Percentiles rank a stretch among this genome's conserved stretches.
Conservation (phyloP, 2,329 filamentous ascomycete genomes). For the Cytospora piceicola region DNA sequence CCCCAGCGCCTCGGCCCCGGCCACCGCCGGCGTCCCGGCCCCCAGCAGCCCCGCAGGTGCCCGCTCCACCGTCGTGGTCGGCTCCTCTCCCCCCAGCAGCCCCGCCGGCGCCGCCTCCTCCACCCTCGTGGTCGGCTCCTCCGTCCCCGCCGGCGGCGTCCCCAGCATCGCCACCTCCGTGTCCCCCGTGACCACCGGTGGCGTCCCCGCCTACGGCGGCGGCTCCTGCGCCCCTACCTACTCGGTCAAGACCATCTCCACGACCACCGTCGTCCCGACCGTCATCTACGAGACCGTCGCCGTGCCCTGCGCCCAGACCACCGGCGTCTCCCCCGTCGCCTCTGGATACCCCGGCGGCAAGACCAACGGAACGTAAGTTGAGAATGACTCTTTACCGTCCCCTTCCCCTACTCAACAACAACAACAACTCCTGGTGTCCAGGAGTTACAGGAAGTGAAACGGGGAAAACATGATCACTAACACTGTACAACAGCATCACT, state of each 20-base stretch:
- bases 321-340: background rate
- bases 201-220: constrained; percentile 10
- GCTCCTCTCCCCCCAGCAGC: constrained; percentile 30
- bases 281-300: constrained; percentile 56
- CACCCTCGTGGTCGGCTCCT: constrained; percentile 28
- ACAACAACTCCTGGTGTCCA: no score
- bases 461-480: constrained; percentile 26
- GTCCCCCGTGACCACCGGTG: constrained; percentile 30
- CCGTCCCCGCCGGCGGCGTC: constrained; percentile 25
- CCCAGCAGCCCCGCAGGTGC: constrained; percentile 35
- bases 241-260: constrained; percentile 58
- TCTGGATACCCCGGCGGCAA: constrained; percentile 34
- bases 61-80: constrained; percentile 31
- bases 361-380: constrained; percentile 40
- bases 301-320: constrained; percentile 46
- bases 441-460: no score
- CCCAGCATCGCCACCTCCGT: constrained; percentile 22
- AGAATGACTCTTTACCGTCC: no score
- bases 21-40: constrained; percentile 34
- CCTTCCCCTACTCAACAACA: no score
- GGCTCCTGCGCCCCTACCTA: constrained; percentile 38
- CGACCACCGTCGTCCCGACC: constrained; percentile 59
- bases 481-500: constrained; percentile 35
- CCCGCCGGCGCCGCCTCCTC: constrained; percentile 33
- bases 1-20: constrained; percentile 29